Conservation (phyloP, 2,329 filamentous ascomycete genomes). For the Cercospora sp. region DNA sequence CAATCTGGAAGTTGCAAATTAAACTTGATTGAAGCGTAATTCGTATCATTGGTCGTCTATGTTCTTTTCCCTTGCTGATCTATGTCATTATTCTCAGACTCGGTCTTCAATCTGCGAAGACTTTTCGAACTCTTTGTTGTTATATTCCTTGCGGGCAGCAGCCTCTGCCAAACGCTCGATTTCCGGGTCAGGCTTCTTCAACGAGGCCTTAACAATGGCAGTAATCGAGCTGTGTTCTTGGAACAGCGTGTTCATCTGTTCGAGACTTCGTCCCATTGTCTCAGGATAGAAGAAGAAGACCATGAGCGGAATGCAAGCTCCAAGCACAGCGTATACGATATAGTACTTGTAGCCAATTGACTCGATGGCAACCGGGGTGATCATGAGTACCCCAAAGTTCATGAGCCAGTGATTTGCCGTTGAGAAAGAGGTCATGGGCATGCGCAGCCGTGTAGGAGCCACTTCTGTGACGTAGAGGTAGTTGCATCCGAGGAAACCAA, state of each 20-base stretch:
- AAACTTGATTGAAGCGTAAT: background rate
- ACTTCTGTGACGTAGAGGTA: constrained; percentile 63
- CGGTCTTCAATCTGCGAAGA: constrained; percentile 17
- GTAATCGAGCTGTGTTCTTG: constrained; percentile 33
- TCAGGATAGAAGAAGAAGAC: constrained; percentile 60
- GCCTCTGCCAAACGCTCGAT: constrained; percentile 16
- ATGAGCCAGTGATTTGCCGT: constrained; percentile 58
- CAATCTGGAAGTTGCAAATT: too few relatives aligned
- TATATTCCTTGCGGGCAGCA: constrained; percentile 17
- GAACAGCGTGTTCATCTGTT: constrained; percentile 49
- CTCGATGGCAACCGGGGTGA: constrained; percentile 51
- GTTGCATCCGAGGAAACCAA: constrained; percentile 61
- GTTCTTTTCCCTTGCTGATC: background rate
- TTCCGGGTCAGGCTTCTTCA: constrained; percentile 17
- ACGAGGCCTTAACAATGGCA: constrained; percentile 19
- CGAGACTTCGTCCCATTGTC: constrained; percentile 53
- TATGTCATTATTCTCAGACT: background rate
- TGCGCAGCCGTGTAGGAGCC: constrained; percentile 54
- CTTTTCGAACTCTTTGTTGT: constrained; percentile 18
- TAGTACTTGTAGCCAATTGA: constrained; percentile 57
- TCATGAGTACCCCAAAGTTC: constrained; percentile 51
- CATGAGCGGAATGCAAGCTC: constrained; percentile 45
- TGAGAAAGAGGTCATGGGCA: constrained; percentile 58
- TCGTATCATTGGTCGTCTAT: background rate
- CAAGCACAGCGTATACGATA: constrained; percentile 53